A percentile compares a stretch with the other conserved stretches of the same genome.
These are phyloP conservation scores for Chaetoceros muelleri DNA, from an alignment of 108 stramenopile genomes.

Conservation along the genomic window DNA sequence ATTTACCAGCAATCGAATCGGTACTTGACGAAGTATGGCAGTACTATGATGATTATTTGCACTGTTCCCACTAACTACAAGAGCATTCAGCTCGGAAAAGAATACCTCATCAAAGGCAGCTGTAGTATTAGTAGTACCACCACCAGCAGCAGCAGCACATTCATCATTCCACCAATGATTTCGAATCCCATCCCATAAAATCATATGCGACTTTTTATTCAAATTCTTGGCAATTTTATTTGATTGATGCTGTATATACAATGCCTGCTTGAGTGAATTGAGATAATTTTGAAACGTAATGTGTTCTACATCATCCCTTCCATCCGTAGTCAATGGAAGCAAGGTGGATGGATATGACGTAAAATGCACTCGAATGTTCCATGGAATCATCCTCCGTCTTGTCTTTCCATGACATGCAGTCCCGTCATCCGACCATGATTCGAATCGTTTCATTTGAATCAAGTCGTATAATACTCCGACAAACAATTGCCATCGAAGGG, in stretches of 20 bases:
- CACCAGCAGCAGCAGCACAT: not conserved
- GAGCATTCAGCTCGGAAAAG: no score
- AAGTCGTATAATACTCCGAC: conserved; percentile 65
- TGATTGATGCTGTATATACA: conserved; percentile 53
- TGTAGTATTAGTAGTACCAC: conserved; percentile 8
- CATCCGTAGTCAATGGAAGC: conserved; percentile 33
- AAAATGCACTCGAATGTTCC: conserved; percentile 75
- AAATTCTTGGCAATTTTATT: conserved; percentile 56
- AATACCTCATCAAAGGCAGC: conserved; percentile 1
- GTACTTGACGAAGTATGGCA: conserved; percentile 16
- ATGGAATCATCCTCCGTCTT: conserved; percentile 46
- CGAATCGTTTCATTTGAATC: conserved; percentile 12
- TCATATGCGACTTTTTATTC: conserved; percentile 44
- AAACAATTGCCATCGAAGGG: conserved; percentile 74
- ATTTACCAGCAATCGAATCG: conserved; percentile 54
- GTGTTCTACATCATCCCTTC: conserved; percentile 15
- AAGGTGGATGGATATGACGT: conserved; percentile 48
- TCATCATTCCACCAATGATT: conserved; percentile 15
- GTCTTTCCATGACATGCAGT: no score
- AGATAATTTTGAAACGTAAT: conserved; percentile 38
- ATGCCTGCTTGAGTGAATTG: conserved; percentile 76
- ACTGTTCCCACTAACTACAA: no score
- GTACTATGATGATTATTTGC: not conserved
- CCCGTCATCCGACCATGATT: not conserved
- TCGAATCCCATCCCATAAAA: conserved; percentile 56